phyloP scores from a whole-genome alignment of 768 basidiomycete species.

The Boletus subparvulus region DNA sequence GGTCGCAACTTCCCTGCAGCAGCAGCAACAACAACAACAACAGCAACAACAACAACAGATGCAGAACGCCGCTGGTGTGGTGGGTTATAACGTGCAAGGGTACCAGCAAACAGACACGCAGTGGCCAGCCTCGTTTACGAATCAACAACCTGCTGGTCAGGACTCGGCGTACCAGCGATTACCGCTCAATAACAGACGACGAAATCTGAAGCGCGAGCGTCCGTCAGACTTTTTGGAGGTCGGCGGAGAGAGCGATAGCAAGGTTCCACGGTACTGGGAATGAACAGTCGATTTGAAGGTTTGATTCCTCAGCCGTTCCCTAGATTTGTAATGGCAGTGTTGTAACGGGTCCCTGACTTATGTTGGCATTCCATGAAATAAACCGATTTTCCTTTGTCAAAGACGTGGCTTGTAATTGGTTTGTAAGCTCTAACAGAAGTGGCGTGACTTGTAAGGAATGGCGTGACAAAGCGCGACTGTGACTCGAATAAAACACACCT shows the following conservation, averaged over 20 bases:
- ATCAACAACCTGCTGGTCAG: conserved; percentile 64
- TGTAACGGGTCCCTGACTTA: too few relatives aligned
- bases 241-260: conserved; percentile 58
- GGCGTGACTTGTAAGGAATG: conserved; percentile 12
- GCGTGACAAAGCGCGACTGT: conserved; percentile 24
- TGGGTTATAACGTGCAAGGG: conserved; percentile 44
- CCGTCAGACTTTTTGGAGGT: conserved; percentile 84
- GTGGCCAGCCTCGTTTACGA: conserved; percentile 53
- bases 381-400: conserved; percentile 1
- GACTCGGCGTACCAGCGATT: conserved; percentile 88
- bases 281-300: conserved; percentile 26
- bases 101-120: conserved; percentile 39
- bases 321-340: conserved; percentile 4
- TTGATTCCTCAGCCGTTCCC: not conserved
- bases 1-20: conserved; percentile 54
- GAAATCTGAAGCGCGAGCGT: conserved; percentile 76
- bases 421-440: not conserved
- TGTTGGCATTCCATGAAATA: conserved; percentile 9
- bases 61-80: conserved; percentile 30
- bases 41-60: conserved; percentile 41
- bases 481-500: conserved; percentile 21
- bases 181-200: conserved; percentile 76
- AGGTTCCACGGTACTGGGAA: conserved; percentile 79
- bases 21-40: conserved; percentile 45
- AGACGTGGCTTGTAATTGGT: conserved; percentile 1